Base-by-base conservation (phyloP, 495 filamentous ascomycete species). In the Daldinia bambusicola region DNA sequence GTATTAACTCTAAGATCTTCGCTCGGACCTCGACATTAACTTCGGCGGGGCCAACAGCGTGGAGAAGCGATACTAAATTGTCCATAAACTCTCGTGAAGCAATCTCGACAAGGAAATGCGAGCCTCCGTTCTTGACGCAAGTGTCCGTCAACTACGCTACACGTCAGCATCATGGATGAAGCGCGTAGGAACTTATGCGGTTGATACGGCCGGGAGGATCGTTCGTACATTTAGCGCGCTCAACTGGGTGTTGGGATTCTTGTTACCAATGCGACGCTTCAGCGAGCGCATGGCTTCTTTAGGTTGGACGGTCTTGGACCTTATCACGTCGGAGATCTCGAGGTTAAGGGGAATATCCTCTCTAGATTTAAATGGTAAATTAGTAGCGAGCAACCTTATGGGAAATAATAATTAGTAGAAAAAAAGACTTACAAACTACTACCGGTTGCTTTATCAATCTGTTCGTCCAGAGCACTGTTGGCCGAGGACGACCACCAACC, bases 41-140 rank as follows among this genome's bases (percentile, higher is more conserved):
- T 10, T 91, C 88, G 32, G 88, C 89, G 18, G 88, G 88, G 41
- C 92, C 93, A 32, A 90, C 88, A 6, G 87, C 89, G 76, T 95
- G 95, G 41, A 98, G 83, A 6, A 99, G 83, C 16, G 94, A 97
- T 9, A 94, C 92, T 36, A 98, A 80, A 74, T 97, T 98, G 79
- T 98, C 95, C 93, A 99, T 96, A 72, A 98, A 99, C 81, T 99
- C 95, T 63, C 95, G 88, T 2, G 94, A 97, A 13, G 95, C 95
- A 65, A 99, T 94, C 80, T 98, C 95, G 55, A 89, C 85, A 48
- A 99, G 88, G 76, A 99, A 99, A 80, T 99, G 95, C n/a, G 90
- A 88, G 50, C 95, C 95, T 26, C 95, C 95, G 81, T 99, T 99
- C 80, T 99, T 99, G 34, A 98, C 95, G 76, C 95, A 98, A 6